A percentile compares a stretch with the other conserved stretches of the same genome.
Evolutionary conservation across 2,329 filamentous ascomycete genomes (phyloP).

Genomic region (Diaporthe eres): DNA sequence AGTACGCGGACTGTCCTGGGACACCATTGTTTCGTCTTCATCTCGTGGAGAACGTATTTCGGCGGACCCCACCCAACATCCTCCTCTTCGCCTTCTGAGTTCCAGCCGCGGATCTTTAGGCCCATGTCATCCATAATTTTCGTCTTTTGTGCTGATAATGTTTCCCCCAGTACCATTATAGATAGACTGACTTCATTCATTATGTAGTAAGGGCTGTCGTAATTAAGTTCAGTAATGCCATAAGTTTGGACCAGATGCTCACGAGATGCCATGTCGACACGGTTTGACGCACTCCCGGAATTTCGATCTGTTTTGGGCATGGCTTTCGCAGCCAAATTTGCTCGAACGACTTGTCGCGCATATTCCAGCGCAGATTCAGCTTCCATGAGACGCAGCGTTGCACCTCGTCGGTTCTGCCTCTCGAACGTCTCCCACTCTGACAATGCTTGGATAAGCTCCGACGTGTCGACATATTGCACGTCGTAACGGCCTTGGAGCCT

Average conservation of each 20-base stretch:
- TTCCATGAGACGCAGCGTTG: background rate
- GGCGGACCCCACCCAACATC: background rate
- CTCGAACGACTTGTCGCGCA: background rate
- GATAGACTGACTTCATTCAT: background rate
- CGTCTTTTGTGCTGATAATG: background rate
- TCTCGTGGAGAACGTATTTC: background rate
- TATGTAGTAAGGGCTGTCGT: background rate
- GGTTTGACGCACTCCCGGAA: background rate
- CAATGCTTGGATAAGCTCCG: background rate
- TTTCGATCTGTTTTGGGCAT: background rate
- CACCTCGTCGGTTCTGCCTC: background rate
- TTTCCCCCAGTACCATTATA: background rate
- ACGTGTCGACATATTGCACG: background rate
- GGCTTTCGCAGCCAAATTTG: background rate
- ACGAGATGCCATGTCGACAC: background rate
- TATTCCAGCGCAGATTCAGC: background rate
- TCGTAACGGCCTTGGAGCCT: background rate
- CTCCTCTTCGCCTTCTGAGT: background rate
- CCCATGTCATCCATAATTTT: background rate
- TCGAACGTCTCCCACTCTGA: background rate
- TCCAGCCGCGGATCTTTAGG: background rate
- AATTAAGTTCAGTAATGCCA: background rate
- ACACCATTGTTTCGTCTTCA: background rate
- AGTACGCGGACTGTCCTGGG: background rate
- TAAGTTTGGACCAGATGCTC: background rate